phyloP scores from a whole-genome alignment of 441 rosid species.

The Populus hybrid region DNA sequence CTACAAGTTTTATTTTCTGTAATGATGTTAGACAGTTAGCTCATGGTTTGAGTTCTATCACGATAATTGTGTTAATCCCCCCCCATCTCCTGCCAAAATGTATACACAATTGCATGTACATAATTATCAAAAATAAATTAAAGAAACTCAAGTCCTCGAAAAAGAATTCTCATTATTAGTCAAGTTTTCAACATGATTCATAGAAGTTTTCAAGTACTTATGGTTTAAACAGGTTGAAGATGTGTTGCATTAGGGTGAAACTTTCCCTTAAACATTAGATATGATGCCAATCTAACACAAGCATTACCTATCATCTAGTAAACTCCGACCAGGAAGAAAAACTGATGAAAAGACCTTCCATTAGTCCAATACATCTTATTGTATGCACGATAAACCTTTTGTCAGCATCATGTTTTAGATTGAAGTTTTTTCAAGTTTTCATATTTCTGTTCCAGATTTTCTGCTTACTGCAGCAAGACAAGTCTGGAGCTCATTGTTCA shows the following conservation, averaged over 20 bases:
- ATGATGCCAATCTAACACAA: neutral
- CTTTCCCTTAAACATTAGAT: neutral
- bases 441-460: constrained; percentile 7
- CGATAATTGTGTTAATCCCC: neutral
- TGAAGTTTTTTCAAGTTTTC: neutral
- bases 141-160: neutral
- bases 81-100: neutral
- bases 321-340: neutral
- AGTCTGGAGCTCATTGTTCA: neutral
- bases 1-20: neutral
- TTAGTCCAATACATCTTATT: neutral
- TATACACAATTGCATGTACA: neutral
- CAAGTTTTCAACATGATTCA: neutral
- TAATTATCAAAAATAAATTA: neutral
- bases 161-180: neutral
- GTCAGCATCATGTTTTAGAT: neutral
- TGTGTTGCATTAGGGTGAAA: neutral
- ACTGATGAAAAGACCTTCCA: neutral
- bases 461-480: neutral
- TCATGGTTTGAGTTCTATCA: no score
- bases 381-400: neutral
- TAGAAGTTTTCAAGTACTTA: neutral
- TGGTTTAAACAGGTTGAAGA: neutral
- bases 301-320: neutral
- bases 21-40: no score